These are phyloP conservation scores for Boletus pseudo-olivaceus DNA, from an alignment of 768 basidiomycete species.

Conservation along the genomic window DNA sequence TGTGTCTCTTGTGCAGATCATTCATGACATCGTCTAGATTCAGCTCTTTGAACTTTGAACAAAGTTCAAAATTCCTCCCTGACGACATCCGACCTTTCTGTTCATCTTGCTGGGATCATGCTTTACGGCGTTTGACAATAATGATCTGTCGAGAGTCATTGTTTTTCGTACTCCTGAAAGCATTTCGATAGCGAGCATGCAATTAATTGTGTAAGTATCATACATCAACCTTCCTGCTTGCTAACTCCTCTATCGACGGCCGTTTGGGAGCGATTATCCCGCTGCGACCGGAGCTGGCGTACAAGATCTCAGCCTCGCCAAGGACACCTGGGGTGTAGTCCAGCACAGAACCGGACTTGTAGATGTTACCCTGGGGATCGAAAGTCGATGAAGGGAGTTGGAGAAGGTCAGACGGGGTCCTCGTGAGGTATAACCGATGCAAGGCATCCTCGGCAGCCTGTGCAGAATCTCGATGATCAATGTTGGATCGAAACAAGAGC, in stretches of 20 bases:
- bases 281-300: conserved; percentile 66
- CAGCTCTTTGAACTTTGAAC: background rate
- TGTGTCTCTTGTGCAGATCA: background rate
- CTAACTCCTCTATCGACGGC: conserved; percentile 24
- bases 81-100: background rate
- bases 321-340: conserved; percentile 53
- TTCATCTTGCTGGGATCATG: background rate
- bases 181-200: conserved; percentile 16
- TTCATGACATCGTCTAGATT: background rate
- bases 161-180: background rate
- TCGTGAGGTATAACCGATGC: conserved; percentile 78
- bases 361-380: conserved; percentile 55
- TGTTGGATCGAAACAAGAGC: background rate
- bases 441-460: conserved; percentile 87
- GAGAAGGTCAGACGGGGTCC: conserved; percentile 62
- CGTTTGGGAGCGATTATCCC: conserved; percentile 33
- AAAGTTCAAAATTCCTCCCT: background rate
- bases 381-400: conserved; percentile 76
- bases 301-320: conserved; percentile 61
- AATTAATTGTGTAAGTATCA: conserved; percentile 29
- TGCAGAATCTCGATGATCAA: background rate
- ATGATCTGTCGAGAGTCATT: background rate
- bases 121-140: background rate
- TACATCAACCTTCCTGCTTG: conserved; percentile 22
- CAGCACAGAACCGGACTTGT: conserved; percentile 42